Evolutionary conservation across 1,284 basidiomycete species (phyloP).

Genomic region (Taiwanofungus camphoratus): DNA sequence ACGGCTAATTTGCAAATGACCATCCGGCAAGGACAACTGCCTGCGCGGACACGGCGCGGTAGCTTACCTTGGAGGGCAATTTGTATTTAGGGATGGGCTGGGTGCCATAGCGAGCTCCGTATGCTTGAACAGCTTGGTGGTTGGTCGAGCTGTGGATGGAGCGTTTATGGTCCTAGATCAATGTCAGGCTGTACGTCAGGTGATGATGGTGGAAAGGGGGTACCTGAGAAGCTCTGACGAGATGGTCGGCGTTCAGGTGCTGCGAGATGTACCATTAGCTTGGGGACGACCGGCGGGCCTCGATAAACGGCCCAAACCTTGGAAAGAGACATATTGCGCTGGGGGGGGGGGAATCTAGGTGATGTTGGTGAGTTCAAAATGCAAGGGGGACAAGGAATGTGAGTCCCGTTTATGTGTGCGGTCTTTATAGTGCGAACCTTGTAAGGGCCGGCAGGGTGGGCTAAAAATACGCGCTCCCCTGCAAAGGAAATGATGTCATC

Average conservation of each 20-base stretch:
- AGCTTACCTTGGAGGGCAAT: constrained; percentile 49
- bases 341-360: constrained; percentile 10
- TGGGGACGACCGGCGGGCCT: not conserved
- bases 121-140: constrained; percentile 37
- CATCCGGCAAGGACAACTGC: not conserved
- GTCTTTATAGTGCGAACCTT: no score
- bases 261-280: constrained; percentile 21
- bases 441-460: no score
- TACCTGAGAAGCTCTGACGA: constrained; percentile 53
- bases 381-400: not conserved
- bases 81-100: constrained; percentile 61
- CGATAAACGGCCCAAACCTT: constrained; percentile 31
- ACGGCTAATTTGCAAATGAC: no score
- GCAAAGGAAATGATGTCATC: no score
- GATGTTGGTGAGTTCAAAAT: not conserved
- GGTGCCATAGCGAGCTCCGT: constrained; percentile 63
- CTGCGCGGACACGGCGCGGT: not conserved
- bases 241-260: constrained; percentile 60
- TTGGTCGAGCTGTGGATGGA: constrained; percentile 35
- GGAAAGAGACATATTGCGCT: constrained; percentile 45
- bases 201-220: constrained; percentile 8
- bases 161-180: constrained; percentile 25
- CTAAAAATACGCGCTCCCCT: no score
- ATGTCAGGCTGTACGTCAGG: not conserved
- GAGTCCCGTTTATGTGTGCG: no score